Conservation (phyloP, 495 filamentous ascomycete species). For the Aspergillus bertholletiae region DNA sequence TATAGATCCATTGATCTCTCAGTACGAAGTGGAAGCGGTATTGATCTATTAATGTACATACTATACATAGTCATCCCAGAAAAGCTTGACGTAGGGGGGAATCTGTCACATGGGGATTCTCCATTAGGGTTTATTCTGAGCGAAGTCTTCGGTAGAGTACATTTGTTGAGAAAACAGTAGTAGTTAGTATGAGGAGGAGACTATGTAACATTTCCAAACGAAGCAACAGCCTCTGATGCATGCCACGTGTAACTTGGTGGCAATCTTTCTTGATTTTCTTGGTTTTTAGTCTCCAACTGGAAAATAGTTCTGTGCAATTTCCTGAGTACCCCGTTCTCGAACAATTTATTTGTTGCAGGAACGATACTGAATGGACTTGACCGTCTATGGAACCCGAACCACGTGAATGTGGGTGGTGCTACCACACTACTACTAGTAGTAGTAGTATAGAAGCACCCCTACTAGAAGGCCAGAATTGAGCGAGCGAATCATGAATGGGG, state of each 20-base stretch:
- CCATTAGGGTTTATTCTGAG: background rate
- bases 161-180: background rate
- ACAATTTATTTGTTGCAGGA: background rate
- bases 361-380: background rate
- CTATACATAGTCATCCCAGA: no score
- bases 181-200: background rate
- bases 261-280: background rate
- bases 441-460: background rate
- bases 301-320: background rate
- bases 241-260: conserved; percentile 3
- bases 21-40: no score
- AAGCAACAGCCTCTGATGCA: background rate
- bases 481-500: background rate
- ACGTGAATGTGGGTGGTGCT: background rate
- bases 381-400: background rate
- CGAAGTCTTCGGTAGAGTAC: background rate
- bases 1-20: no score
- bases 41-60: no score
- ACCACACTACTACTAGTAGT: no score
- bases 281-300: background rate
- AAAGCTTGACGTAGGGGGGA: no score
- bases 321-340: background rate
- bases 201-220: no score
- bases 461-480: no score
- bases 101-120: no score